Evolutionary conservation across 257 asterid species (phyloP).

Genomic region (Linaria vulgaris): DNA sequence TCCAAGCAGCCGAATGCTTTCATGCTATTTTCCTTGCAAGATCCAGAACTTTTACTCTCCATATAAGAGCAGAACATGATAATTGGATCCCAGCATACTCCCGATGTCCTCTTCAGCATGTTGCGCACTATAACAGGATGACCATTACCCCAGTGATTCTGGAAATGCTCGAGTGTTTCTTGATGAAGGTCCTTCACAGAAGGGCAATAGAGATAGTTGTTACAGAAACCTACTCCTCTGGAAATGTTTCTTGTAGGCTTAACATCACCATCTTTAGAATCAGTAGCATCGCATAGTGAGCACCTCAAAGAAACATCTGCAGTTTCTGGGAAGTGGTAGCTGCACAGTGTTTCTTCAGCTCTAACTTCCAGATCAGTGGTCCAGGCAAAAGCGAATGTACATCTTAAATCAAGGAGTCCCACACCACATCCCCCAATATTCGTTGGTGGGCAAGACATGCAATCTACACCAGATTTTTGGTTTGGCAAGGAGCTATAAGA

Average conservation of each 20-base stretch:
- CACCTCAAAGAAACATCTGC: conserved; percentile 48
- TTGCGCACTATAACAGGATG: conserved; percentile 87
- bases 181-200: conserved; percentile 57
- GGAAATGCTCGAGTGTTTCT: conserved; percentile 76
- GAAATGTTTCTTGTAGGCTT: conserved; percentile 37
- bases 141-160: conserved; percentile 86
- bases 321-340: conserved; percentile 44
- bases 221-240: conserved; percentile 47
- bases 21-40: conserved; percentile 39
- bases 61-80: conserved; percentile 69
- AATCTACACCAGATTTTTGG: conserved; percentile 55
- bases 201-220: conserved; percentile 67
- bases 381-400: conserved; percentile 69
- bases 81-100: conserved; percentile 86
- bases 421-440: conserved; percentile 81
- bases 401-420: conserved; percentile 63
- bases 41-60: conserved; percentile 59
- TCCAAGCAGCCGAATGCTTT: conserved; percentile 55
- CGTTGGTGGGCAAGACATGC: conserved; percentile 70
- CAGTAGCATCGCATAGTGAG: conserved; percentile 38
- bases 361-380: conserved; percentile 65
- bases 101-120: conserved; percentile 48
- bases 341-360: conserved; percentile 63
- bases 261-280: conserved; percentile 30
- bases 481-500: conserved; percentile 37